A percentile compares a stretch with the other conserved stretches of the same genome.
Conservation (phyloP, 208 protist genomes). For the Acanthamoeba lenticulata region DNA sequence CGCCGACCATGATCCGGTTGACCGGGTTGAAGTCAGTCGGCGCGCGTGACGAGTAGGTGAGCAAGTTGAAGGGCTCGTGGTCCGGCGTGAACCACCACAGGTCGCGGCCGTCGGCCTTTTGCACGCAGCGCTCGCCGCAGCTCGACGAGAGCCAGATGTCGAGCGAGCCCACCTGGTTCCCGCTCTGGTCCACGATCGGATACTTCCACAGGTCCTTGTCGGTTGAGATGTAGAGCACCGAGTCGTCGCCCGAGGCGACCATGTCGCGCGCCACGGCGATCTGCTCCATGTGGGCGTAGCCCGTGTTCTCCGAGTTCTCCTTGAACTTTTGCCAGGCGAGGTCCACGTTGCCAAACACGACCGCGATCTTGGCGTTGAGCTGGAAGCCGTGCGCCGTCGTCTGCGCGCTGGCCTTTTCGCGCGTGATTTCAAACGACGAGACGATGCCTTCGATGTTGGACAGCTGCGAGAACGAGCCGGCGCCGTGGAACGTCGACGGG, state of each 20-base stretch:
- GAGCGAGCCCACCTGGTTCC: background rate
- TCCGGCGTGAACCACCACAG: constrained; percentile 32
- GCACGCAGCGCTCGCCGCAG: constrained; percentile 11
- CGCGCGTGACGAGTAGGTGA: background rate
- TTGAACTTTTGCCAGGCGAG: background rate
- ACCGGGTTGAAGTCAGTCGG: background rate
- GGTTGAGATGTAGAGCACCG: background rate
- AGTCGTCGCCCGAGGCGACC: background rate
- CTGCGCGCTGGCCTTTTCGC: background rate
- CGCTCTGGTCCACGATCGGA: background rate
- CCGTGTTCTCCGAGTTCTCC: background rate
- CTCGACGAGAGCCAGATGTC: background rate
- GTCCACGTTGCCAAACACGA: constrained; percentile 5
- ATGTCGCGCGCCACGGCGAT: background rate
- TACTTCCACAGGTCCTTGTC: background rate
- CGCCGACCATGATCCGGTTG: constrained; percentile 31
- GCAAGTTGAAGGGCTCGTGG: constrained; percentile 25
- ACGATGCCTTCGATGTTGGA: background rate
- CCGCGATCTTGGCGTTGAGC: background rate
- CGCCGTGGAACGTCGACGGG: background rate
- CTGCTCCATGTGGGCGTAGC: background rate
- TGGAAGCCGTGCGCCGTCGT: background rate
- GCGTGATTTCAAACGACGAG: background rate
- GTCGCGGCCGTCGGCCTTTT: background rate
- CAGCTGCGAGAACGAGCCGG: background rate